Conservation (phyloP, 2,329 filamentous ascomycete genomes). For the Fusarium verrucosum region DNA sequence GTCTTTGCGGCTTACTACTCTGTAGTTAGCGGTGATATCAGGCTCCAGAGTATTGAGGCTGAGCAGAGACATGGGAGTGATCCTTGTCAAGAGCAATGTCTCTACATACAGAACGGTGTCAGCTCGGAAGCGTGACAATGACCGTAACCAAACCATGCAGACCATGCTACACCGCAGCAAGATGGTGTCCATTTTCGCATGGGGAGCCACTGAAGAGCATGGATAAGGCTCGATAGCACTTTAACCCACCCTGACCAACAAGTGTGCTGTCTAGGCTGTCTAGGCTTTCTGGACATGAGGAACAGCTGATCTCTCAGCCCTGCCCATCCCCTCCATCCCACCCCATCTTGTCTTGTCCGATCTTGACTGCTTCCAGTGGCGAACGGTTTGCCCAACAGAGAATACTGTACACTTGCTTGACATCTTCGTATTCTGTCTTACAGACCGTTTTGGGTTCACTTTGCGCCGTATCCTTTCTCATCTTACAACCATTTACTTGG, state of each 20-base stretch:
- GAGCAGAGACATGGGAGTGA: slow-evolving; percentile 16
- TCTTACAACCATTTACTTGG: slow-evolving; percentile 1
- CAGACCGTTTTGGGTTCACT: slow-evolving; percentile 14
- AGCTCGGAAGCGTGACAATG: slow-evolving; percentile 18
- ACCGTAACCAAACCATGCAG: slow-evolving; percentile 22
- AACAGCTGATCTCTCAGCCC: slow-evolving; percentile 42
- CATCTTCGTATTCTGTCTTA: slow-evolving; percentile 13
- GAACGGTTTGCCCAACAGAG: slow-evolving; percentile 8
- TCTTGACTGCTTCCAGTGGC: slow-evolving; percentile 20
- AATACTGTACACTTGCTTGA: slow-evolving; percentile 8
- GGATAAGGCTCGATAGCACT: slow-evolving; percentile 5
- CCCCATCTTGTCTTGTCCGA: slow-evolving; percentile 7
- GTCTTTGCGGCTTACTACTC: neutral
- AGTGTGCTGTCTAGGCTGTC: slow-evolving; percentile 11
- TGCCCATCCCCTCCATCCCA: too few species aligned
- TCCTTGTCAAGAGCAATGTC: slow-evolving; percentile 8
- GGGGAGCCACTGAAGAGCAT: slow-evolving; percentile 5
- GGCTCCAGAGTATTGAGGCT: slow-evolving; percentile 24
- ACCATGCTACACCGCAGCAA: slow-evolving; percentile 24
- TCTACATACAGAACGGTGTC: slow-evolving; percentile 5
- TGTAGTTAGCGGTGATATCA: slow-evolving; percentile 4
- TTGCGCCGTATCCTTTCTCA: slow-evolving; percentile 3
- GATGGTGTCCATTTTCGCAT: slow-evolving; percentile 23
- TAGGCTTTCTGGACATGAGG: slow-evolving; percentile 7
- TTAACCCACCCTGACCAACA: neutral